These are phyloP conservation scores for Hirschioporus abietinus DNA, from an alignment of 768 basidiomycete genomes.

Conservation along the genomic window DNA sequence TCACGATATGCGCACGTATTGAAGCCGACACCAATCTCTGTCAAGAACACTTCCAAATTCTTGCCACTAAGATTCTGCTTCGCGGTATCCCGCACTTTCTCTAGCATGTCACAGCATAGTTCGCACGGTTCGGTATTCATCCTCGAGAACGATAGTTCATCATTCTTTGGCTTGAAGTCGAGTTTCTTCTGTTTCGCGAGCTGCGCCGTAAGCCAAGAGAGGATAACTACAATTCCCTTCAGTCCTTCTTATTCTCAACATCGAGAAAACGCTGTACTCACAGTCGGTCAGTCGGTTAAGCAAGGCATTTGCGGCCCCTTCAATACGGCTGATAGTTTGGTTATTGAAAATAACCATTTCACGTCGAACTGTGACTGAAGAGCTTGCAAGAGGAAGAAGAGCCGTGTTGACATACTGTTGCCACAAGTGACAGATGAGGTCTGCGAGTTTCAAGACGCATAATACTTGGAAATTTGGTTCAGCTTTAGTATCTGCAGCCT, in stretches of 20 bases:
- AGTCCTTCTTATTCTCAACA: background rate
- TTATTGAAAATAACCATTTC: constrained; percentile 94
- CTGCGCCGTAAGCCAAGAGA: constrained; percentile 68
- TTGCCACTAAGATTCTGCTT: constrained; percentile 81
- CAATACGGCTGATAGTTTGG: constrained; percentile 78
- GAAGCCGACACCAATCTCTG: constrained; percentile 91
- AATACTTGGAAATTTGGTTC: constrained; percentile 79
- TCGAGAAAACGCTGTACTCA: constrained; percentile 29
- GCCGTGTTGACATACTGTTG: constrained; percentile 94
- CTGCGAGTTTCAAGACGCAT: constrained; percentile 59
- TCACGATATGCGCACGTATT: constrained; percentile 53
- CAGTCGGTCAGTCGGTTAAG: constrained; percentile 81
- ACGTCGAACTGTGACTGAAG: constrained; percentile 79
- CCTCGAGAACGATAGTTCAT: constrained; percentile 90
- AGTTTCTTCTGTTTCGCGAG: constrained; percentile 91
- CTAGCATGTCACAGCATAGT: constrained; percentile 78
- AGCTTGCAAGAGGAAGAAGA: constrained; percentile 78
- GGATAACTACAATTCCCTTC: constrained; percentile 43
- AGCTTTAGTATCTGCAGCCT: constrained; percentile 64
- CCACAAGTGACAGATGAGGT: constrained; percentile 93
- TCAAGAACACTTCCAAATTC: constrained; percentile 88
- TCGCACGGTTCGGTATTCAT: constrained; percentile 93
- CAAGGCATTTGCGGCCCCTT: constrained; percentile 74
- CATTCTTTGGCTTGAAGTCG: constrained; percentile 96
- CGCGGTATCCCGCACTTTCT: constrained; percentile 73